Evolutionary conservation across 352 stramenopile species (phyloP).

Genomic region (Bremia lactucae): DNA sequence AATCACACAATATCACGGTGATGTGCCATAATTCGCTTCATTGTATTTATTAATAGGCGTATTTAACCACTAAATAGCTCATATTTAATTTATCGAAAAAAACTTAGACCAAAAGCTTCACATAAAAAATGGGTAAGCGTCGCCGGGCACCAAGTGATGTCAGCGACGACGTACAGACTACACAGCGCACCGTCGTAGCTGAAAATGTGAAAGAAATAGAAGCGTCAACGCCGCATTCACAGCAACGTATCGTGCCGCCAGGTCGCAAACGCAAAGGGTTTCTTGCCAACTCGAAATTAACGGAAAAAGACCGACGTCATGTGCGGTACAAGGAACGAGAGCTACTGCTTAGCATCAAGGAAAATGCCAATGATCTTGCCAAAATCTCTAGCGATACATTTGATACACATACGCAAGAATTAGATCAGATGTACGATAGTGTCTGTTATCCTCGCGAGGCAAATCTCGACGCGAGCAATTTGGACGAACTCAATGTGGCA

Average conservation of each 20-base stretch:
- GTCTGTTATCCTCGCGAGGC: conserved; percentile 75
- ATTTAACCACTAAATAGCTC: no score
- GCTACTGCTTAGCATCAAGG: conserved; percentile 58
- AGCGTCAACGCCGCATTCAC: neutral
- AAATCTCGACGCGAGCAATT: conserved; percentile 71
- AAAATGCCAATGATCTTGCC: conserved; percentile 56
- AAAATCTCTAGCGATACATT: conserved; percentile 55
- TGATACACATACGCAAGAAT: conserved; percentile 40
- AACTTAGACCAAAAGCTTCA: no score
- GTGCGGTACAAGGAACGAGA: conserved; percentile 71
- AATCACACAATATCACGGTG: no score
- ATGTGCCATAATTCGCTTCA: no score
- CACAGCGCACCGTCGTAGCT: conserved; percentile 2
- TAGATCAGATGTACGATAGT: conserved; percentile 68
- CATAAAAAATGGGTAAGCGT: no score
- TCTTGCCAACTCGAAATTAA: conserved; percentile 59
- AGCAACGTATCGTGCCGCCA: conserved; percentile 1
- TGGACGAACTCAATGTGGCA: conserved; percentile 72
- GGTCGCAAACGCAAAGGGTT: conserved; percentile 28
- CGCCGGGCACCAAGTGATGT: conserved; percentile 4
- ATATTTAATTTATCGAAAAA: no score
- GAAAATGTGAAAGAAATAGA: conserved; percentile 1
- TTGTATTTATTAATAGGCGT: no score
- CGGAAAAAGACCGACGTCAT: conserved; percentile 53
- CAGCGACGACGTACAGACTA: conserved; percentile 15